These are phyloP conservation scores for Beauveria sp. DNA, from an alignment of 2,329 filamentous ascomycete genomes.

Conservation along the genomic window DNA sequence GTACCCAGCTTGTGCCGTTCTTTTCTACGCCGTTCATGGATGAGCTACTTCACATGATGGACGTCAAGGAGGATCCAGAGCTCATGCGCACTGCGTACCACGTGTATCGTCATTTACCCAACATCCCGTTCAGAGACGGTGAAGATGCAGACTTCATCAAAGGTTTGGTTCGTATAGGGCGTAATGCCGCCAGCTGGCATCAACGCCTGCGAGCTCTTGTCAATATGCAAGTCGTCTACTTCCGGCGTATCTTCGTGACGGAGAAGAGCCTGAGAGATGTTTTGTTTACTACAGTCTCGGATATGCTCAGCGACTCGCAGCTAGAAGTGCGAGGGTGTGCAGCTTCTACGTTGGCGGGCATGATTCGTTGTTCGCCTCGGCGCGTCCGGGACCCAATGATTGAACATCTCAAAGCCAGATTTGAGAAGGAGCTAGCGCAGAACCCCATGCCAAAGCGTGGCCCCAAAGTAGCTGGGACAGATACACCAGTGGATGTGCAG, in stretches of 20 bases:
- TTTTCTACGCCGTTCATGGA: conserved; percentile 87
- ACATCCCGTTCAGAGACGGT: conserved; percentile 83
- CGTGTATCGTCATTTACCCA: conserved; percentile 92
- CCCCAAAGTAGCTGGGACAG: conserved; percentile 52
- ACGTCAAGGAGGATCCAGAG: conserved; percentile 96
- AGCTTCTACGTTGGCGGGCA: conserved; percentile 87
- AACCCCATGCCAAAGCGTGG: conserved; percentile 81
- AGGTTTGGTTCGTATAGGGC: conserved; percentile 80
- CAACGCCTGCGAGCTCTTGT: conserved; percentile 90
- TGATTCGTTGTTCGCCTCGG: conserved; percentile 92
- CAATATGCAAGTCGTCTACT: conserved; percentile 98
- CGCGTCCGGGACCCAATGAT: conserved; percentile 74
- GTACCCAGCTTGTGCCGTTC: conserved; percentile 82
- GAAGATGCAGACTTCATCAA: conserved; percentile 81
- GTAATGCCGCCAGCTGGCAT: conserved; percentile 81
- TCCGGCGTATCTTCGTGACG: conserved; percentile 88
- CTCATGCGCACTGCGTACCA: conserved; percentile 91
- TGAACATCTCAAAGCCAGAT: conserved; percentile 65
- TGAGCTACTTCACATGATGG: conserved; percentile 98
- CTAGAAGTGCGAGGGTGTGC: conserved; percentile 91
- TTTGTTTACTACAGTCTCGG: conserved; percentile 87
- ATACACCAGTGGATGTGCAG: conserved; percentile 63
- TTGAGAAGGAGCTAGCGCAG: conserved; percentile 66
- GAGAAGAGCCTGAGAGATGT: conserved; percentile 64
- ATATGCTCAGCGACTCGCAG: conserved; percentile 87